These are phyloP conservation scores for Forsythia suspensa DNA, from an alignment of 257 asterid species.

Conservation along the genomic window DNA sequence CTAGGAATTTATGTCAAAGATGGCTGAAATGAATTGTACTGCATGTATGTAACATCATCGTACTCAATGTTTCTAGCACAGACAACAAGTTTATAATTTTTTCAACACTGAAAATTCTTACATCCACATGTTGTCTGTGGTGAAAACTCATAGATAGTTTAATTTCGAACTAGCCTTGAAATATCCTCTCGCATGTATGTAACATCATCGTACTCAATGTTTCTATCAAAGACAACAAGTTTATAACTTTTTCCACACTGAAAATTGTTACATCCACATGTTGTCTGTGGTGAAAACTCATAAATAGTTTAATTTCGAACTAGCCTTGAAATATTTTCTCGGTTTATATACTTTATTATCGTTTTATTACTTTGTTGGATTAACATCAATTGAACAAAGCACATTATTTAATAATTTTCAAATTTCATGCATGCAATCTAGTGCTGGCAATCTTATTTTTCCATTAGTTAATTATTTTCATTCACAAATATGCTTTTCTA, in stretches of 20 bases:
- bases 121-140: not conserved
- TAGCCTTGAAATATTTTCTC: not conserved
- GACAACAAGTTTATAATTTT: too few species aligned
- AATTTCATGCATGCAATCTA: too few species aligned
- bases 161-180: not conserved
- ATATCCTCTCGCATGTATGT: not conserved
- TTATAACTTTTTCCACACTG: too few species aligned
- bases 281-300: not conserved
- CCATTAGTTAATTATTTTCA: too few species aligned
- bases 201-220: not conserved
- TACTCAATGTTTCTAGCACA: not conserved
- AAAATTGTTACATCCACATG: not conserved
- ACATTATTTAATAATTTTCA: too few species aligned
- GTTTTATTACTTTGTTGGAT: not conserved
- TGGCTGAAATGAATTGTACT: not conserved
- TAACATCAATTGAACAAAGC: too few species aligned
- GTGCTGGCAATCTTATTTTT: too few species aligned
- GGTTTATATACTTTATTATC: too few species aligned
- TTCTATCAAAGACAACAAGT: not conserved
- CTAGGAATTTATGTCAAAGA: not conserved
- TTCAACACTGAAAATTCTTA: too few species aligned
- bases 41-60: not conserved
- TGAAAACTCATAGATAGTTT: not conserved
- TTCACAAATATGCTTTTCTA: too few species aligned
- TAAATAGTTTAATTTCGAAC: not conserved